Conservation (phyloP, 2,329 filamentous ascomycete species). For the Ceratocystis cacaofunesta region DNA sequence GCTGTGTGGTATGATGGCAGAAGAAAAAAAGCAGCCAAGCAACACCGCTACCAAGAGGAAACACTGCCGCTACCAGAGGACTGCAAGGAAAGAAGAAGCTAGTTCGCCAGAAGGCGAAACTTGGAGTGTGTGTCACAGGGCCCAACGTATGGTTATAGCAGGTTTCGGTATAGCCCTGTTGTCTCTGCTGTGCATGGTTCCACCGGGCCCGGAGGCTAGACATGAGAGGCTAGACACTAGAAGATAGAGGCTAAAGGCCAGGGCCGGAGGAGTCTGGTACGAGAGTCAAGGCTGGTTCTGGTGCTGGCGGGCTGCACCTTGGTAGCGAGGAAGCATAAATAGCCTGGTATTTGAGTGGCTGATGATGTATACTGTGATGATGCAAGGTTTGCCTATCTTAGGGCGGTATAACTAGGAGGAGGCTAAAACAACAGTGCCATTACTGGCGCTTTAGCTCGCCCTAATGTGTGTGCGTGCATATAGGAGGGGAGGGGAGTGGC, state of each 20-base stretch:
- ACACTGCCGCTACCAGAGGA: background rate
- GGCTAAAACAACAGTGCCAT: background rate
- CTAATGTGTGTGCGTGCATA: background rate
- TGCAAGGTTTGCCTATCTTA: background rate
- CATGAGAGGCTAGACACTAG: background rate
- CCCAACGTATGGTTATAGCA: background rate
- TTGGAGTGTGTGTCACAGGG: background rate
- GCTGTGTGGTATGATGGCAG: background rate
- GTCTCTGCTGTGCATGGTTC: background rate
- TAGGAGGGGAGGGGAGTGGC: background rate
- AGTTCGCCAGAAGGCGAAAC: background rate
- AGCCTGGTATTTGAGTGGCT: background rate
- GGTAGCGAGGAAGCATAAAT: background rate
- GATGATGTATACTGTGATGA: background rate
- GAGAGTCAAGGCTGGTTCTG: background rate
- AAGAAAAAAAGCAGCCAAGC: background rate
- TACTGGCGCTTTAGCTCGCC: background rate
- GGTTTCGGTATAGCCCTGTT: slow-evolving; percentile 6
- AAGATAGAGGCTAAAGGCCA: background rate
- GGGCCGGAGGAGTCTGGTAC: too few species aligned
- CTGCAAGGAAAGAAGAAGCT: background rate
- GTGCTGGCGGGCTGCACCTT: background rate
- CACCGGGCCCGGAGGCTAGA: background rate
- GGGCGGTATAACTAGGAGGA: background rate
- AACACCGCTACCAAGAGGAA: background rate